Conservation (phyloP, 257 asterid species). For the Fraxinus cuspidata region DNA sequence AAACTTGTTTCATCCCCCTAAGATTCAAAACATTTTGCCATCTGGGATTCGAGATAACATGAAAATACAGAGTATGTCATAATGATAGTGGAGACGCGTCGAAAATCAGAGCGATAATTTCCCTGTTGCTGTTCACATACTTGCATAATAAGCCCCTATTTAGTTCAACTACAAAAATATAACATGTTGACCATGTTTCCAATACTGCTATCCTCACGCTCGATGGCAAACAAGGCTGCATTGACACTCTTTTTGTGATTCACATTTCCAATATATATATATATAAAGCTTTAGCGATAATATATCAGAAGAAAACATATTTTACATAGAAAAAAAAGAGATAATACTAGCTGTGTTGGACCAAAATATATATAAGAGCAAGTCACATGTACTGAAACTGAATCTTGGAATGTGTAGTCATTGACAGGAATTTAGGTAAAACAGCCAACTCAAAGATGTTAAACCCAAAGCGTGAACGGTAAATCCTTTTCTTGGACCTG, state of each 20-base stretch:
- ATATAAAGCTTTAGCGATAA: too few relatives aligned
- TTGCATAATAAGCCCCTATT: too few relatives aligned
- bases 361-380: not conserved
- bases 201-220: constrained; percentile 90
- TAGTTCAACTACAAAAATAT: not conserved
- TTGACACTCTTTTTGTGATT: constrained; percentile 63
- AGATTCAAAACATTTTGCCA: too few relatives aligned
- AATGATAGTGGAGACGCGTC: too few relatives aligned
- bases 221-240: constrained; percentile 83
- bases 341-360: not conserved
- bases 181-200: constrained; percentile 90
- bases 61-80: too few relatives aligned
- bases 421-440: not conserved
- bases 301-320: not conserved
- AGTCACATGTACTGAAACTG: not conserved
- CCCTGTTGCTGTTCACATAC: too few relatives aligned
- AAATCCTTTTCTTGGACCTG: not conserved
- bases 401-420: not conserved
- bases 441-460: not conserved
- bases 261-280: constrained; percentile 13
- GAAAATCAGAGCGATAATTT: too few relatives aligned
- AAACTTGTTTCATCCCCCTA: too few relatives aligned
- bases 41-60: too few relatives aligned
- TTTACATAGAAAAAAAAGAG: not conserved
- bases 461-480: not conserved